Conservation (phyloP, 345 rosid genomes). For the Gossypium herbaceum region DNA sequence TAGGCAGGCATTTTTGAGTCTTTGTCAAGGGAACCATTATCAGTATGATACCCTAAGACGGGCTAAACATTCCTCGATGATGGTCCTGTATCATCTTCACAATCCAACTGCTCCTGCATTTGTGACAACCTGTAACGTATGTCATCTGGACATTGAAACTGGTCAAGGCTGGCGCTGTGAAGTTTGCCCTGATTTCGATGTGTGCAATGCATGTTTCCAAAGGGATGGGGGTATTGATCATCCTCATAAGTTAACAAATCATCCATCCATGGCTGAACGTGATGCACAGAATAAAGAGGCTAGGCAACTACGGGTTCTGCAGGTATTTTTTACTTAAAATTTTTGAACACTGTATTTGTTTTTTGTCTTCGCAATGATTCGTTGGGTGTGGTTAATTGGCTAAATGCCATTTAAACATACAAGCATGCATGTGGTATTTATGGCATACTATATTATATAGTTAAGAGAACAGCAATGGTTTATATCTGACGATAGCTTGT, state of each 20-base stretch:
- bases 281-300: slow-evolving; percentile 98
- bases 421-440: neutral
- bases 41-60: slow-evolving; percentile 97
- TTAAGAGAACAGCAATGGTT: neutral
- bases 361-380: neutral
- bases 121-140: slow-evolving; percentile 82
- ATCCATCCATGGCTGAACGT: slow-evolving; percentile 79
- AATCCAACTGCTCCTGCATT: slow-evolving; percentile 99
- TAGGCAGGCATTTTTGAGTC: slow-evolving; percentile 98
- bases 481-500: neutral
- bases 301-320: slow-evolving; percentile 74
- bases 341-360: too few relatives aligned
- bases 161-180: slow-evolving; percentile 99
- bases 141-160: slow-evolving; percentile 88
- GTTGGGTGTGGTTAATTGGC: neutral
- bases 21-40: slow-evolving; percentile 98
- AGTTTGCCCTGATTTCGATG: slow-evolving; percentile 91
- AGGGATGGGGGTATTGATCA: slow-evolving; percentile 77
- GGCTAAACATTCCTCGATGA: slow-evolving; percentile 99
- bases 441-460: neutral
- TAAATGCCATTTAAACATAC: neutral
- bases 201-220: slow-evolving; percentile 81
- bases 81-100: slow-evolving; percentile 97
- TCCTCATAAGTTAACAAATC: slow-evolving; percentile 94
- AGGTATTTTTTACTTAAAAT: slow-evolving; percentile 36